phyloP scores from a whole-genome alignment of 2,329 filamentous ascomycete species.

The Alternaria triticimaculans region DNA sequence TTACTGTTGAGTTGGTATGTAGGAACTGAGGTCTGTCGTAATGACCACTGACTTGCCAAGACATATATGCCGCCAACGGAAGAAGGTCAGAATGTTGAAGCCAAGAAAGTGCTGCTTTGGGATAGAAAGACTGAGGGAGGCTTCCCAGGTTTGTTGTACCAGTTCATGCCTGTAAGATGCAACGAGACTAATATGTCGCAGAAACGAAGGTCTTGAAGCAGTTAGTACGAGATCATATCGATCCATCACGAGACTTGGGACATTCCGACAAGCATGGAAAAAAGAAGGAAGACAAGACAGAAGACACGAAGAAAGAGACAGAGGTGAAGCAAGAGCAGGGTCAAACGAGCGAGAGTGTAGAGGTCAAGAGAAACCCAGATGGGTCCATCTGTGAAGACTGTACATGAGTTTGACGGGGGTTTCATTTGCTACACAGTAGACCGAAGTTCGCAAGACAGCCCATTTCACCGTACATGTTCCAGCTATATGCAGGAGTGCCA shows the following conservation, averaged over 20 bases:
- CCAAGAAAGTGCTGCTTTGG: slow-evolving; percentile 72
- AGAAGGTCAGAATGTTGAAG: slow-evolving; percentile 23
- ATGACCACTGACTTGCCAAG: neutral
- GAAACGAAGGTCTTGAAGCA: slow-evolving; percentile 93
- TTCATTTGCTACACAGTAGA: neutral
- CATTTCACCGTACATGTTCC: neutral
- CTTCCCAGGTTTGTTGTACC: slow-evolving; percentile 69
- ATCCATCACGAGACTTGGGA: slow-evolving; percentile 78
- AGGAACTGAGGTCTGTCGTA: neutral
- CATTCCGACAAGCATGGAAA: slow-evolving; percentile 63
- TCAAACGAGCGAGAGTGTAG: neutral
- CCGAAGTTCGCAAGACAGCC: neutral
- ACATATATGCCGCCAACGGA: slow-evolving; percentile 30
- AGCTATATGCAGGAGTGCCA: too few species aligned
- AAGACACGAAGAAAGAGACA: slow-evolving; percentile 2
- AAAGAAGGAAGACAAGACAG: slow-evolving; percentile 32
- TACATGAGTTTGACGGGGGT: slow-evolving; percentile 17
- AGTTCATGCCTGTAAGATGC: too few species aligned
- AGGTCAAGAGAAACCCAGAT: slow-evolving; percentile 43
- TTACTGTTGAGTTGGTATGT: slow-evolving; percentile 70
- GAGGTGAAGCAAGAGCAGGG: neutral
- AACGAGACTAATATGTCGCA: slow-evolving; percentile 17
- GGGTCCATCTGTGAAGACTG: slow-evolving; percentile 49
- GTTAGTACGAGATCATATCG: slow-evolving; percentile 79
- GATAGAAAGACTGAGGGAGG: slow-evolving; percentile 85